Evolutionary conservation across 2,329 filamentous ascomycete genomes (phyloP).

Genomic region (Pseudocercospora macadamiae): DNA sequence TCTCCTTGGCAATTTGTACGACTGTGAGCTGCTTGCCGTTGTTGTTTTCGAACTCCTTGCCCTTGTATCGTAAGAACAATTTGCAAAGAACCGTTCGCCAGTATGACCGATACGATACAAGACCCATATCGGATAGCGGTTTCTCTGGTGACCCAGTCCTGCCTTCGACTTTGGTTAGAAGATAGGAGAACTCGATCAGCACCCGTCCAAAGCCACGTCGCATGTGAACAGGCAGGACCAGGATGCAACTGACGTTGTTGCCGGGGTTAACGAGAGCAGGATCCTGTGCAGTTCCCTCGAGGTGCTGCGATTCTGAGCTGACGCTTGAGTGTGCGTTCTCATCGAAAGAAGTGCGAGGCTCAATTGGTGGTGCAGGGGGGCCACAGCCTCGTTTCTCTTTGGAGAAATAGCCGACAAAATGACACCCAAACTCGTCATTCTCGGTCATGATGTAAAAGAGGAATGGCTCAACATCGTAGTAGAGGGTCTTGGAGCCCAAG

Average conservation of each 20-base stretch:
- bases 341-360: conserved; percentile 33
- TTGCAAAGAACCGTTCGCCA: conserved; percentile 90
- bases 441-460: conserved; percentile 97
- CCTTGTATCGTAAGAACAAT: conserved; percentile 70
- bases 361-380: conserved; percentile 70
- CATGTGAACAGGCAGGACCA: conserved; percentile 94
- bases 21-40: conserved; percentile 50
- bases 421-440: conserved; percentile 86
- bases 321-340: conserved; percentile 25
- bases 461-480: conserved; percentile 97
- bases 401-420: conserved; percentile 99
- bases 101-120: conserved; percentile 96
- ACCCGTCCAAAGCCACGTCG: conserved; percentile 96
- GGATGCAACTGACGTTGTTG: conserved; percentile 96
- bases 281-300: conserved; percentile 31
- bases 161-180: conserved; percentile 87
- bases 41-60: conserved; percentile 31
- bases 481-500: conserved; percentile 96
- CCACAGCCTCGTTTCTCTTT: conserved; percentile 78
- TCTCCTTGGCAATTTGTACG: conserved; percentile 76
- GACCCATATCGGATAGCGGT: conserved; percentile 93
- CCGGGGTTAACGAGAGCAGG: conserved; percentile 39
- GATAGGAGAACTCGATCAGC: conserved; percentile 96
- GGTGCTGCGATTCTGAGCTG: conserved; percentile 22
- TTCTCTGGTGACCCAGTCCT: conserved; percentile 97